phyloP scores from a whole-genome alignment of 176 grass and related monocot genomes.

The Musa acuminata region DNA sequence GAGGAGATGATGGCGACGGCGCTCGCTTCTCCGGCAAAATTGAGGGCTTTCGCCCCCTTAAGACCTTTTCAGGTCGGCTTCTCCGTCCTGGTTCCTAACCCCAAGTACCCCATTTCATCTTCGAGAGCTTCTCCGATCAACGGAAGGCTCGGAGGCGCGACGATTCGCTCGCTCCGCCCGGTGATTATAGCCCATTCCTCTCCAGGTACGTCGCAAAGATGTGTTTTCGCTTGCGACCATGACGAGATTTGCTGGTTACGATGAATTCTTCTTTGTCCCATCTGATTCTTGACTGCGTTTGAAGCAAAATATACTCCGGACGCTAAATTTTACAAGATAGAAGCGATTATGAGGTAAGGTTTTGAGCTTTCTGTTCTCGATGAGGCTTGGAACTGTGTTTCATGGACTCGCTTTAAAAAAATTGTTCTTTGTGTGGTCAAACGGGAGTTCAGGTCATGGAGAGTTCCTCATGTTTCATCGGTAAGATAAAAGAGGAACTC shows the following conservation, averaged over 20 bases:
- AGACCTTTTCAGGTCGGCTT: not conserved
- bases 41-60: not conserved
- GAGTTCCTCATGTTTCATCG: conserved; percentile 57
- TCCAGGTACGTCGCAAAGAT: conserved; percentile 2
- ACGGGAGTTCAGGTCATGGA: conserved; percentile 43
- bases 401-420: not conserved
- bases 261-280: not conserved
- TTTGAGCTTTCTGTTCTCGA: not conserved
- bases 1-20: conserved; percentile 1
- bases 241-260: not conserved
- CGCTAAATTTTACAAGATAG: conserved; percentile 67
- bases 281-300: not conserved
- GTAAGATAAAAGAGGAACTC: conserved; percentile 24
- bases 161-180: not conserved
- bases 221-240: not conserved
- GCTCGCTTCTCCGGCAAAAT: not conserved
- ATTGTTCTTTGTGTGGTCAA: not conserved
- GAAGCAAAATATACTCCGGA: conserved; percentile 30
- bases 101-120: not conserved
- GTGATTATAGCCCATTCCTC: conserved; percentile 3
- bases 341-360: conserved; percentile 52
- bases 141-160: not conserved
- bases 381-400: not conserved
- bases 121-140: not conserved
- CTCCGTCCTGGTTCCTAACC: not conserved